Evolutionary conservation across 139 green algal genomes (phyloP), one percentile per base, ranked within the genome.

Genomic region (Chlorella sorokiniana): DNA sequence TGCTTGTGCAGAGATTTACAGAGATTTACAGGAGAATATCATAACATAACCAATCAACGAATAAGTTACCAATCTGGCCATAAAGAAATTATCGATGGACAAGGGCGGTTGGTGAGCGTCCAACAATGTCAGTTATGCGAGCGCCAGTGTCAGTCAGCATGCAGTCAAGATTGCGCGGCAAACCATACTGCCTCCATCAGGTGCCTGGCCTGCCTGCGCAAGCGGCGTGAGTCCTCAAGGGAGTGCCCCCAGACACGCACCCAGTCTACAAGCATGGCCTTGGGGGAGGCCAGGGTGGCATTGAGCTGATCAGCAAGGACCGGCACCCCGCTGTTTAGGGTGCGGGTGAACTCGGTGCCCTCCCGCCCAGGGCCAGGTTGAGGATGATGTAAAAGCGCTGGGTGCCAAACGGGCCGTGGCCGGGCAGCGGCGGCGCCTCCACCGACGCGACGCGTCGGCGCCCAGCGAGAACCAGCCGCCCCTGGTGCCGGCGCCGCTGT

Each of bases 341-440:
- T 76, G 25, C 20, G 42, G 37, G 71, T 78, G 35, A 78, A 78
- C 6, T 27, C 7, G 0, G 71, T 78, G 71, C 18, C 51, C 71
- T 78, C 41, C 82, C 83, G 23, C 87, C 87, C 29, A 91, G 64
- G 0, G 87, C 87, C 16, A 91, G 75, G 79, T 90, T 91, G 27
- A 91, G 59, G 44, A 90, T 83, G 31, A 89, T 11, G 74, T 91
- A 83, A 88, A 78, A 78, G 2, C 41, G n/a, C 69, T 76, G 69
- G 56, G 56, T 31, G 56, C 56, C 85, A 52, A 90, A 91, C 25
- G 87, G 85, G 4, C 71, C 75, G 31, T 82, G 74, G 31, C 61
- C 61, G 5, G 23, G 4, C 65, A 72, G 65, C 35, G 65, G 48
- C 9, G 35, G n/a, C 0, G 48, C 48, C n/a, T 38, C 40, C 33